These are phyloP conservation scores for Talaromyces marneffei DNA, from an alignment of 2,329 filamentous ascomycete species.

Conservation along the genomic window DNA sequence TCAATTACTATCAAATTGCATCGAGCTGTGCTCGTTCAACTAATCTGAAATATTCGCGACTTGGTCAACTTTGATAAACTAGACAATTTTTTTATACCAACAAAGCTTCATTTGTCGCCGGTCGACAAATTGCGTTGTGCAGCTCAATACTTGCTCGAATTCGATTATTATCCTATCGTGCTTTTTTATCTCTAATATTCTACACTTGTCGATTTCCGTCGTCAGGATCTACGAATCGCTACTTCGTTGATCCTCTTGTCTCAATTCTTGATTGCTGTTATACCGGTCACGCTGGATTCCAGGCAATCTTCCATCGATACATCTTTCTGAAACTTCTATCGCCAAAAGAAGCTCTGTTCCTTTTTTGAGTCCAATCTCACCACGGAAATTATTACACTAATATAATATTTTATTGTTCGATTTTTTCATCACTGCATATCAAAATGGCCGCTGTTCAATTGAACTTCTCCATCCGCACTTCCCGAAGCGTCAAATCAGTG, in stretches of 20 bases:
- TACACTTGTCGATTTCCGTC: too few species aligned
- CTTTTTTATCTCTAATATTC: too few species aligned
- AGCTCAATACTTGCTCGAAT: constrained; percentile 15
- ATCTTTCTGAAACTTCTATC: too few species aligned
- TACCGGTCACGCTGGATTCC: too few species aligned
- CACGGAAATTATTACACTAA: constrained; percentile 2
- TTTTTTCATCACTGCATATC: constrained; percentile 34
- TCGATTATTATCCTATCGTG: not conserved
- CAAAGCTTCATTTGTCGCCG: constrained; percentile 16
- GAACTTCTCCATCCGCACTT: constrained; percentile 93
- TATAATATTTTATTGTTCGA: constrained; percentile 21
- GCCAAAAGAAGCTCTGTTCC: too few species aligned
- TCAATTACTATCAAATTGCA: constrained; percentile 6
- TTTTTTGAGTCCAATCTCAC: too few species aligned
- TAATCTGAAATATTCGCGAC: constrained; percentile 6
- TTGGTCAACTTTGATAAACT: constrained; percentile 11
- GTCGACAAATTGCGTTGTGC: constrained; percentile 16
- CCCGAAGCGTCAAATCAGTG: constrained; percentile 92
- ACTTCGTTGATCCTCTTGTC: too few species aligned
- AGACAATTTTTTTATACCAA: constrained; percentile 9
- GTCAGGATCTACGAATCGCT: too few species aligned
- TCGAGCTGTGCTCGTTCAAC: constrained; percentile 19
- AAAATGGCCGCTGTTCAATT: constrained; percentile 89
- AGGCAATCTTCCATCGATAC: too few species aligned
- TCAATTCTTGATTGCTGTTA: too few species aligned